Conservation (phyloP, 2,329 filamentous ascomycete genomes). For the Bipolaris gigantea region DNA sequence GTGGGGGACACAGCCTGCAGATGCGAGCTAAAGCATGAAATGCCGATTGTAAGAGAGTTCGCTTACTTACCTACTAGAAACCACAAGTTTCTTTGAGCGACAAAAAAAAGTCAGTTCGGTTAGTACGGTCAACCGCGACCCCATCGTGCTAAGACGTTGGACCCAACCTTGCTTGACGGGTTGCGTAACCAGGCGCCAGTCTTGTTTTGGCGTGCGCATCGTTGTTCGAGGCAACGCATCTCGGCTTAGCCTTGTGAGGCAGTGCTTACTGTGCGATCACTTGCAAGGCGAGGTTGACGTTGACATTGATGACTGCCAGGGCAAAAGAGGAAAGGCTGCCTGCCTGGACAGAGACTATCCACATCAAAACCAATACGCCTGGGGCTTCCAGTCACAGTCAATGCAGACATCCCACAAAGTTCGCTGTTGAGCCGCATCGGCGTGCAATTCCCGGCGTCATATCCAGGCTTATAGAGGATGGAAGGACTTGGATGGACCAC, state of each 20-base stretch:
- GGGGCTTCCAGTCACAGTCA: constrained; percentile 52
- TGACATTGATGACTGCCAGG: constrained; percentile 50
- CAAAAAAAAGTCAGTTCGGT: constrained; percentile 50
- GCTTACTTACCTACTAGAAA: not conserved
- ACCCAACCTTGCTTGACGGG: constrained; percentile 32
- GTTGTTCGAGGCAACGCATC: constrained; percentile 46
- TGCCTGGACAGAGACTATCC: too few relatives aligned
- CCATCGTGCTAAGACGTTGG: constrained; percentile 32
- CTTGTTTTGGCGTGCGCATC: constrained; percentile 52
- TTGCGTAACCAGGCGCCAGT: constrained; percentile 50
- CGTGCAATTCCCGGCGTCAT: constrained; percentile 58
- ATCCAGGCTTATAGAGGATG: constrained; percentile 56
- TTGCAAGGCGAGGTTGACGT: constrained; percentile 58
- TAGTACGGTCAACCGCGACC: constrained; percentile 43
- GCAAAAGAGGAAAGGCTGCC: not conserved
- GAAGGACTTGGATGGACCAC: constrained; percentile 58
- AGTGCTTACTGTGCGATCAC: constrained; percentile 58
- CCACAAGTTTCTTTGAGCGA: constrained; percentile 55
- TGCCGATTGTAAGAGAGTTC: not conserved
- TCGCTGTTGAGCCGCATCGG: constrained; percentile 62
- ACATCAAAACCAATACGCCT: constrained; percentile 53
- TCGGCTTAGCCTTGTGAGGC: constrained; percentile 54
- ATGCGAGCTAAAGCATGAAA: not conserved
- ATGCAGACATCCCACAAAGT: constrained; percentile 37
- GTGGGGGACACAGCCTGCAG: constrained; percentile 48